Evolutionary conservation across 495 filamentous ascomycete species (phyloP).

Genomic region (Podospora pseudoanserina): DNA sequence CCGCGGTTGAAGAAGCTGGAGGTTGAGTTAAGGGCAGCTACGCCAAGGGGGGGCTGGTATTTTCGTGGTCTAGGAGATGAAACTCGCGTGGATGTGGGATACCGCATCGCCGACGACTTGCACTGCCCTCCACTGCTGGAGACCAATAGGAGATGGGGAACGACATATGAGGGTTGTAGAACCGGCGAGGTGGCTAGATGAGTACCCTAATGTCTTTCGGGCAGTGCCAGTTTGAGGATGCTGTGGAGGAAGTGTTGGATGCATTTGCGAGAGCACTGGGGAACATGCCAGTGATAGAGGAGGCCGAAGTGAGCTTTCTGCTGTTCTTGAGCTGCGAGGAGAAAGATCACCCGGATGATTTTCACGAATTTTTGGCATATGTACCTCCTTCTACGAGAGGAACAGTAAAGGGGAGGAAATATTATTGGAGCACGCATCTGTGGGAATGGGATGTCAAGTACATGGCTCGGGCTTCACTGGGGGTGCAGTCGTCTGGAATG

Average conservation of each 20-base stretch:
- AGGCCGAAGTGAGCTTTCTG: background rate
- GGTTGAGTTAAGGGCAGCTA: background rate
- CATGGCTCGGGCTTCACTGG: background rate
- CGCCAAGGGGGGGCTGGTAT: background rate
- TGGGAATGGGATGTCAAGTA: background rate
- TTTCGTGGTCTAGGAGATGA: background rate
- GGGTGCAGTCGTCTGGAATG: background rate
- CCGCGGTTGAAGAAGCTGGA: no score
- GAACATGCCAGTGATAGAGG: background rate
- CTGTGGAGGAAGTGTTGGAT: background rate
- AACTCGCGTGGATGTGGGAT: background rate
- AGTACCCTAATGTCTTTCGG: background rate
- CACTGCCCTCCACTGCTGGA: background rate
- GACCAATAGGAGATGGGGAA: background rate
- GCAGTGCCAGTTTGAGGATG: background rate
- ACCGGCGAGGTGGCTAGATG: background rate
- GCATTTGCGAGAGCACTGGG: background rate
- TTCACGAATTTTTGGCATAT: background rate
- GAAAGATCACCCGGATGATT: background rate
- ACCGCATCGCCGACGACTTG: background rate
- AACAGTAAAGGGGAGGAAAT: background rate
- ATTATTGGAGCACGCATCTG: no score
- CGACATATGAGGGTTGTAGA: background rate
- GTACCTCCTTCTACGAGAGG: background rate
- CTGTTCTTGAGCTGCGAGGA: background rate